Base-by-base conservation (phyloP, 208 protist genomes). In the Trypanosoma brucei region DNA sequence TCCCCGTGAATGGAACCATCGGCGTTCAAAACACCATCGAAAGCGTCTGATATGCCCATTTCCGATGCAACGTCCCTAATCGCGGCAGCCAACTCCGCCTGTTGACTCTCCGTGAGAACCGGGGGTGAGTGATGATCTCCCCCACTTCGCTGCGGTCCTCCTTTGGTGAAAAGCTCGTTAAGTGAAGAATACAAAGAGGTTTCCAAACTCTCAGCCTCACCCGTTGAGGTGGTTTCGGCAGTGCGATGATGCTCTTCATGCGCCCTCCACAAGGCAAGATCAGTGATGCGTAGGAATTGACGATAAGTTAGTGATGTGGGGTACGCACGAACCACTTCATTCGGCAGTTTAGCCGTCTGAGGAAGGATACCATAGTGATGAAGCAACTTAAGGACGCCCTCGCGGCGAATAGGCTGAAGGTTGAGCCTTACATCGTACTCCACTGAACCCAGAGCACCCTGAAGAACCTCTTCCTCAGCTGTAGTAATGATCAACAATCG, bases 221-320 rank as follows among this genome's bases (percentile, higher is more conserved):
- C 35, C 56, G 11, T 46, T 1, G 14, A 36, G 9, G 34, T 14
- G 0, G 9, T 11, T 3, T 54, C 51, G 6, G 33, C 30, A 22
- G 9, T 35, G 30, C 46, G 54, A 11, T 40, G 4, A 34, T 61
- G 6, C 7, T 2, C 38, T 4, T 69, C 65, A 53, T 67, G 64
- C 49, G 76, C 70, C 50, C 60, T 70, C 69, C 70, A 72, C 58
- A 92, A 59, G 9, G 86, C 70, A 63, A 89, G 76, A 62, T 93
- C 81, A 14, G 86, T 93, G 42, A 90, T 63, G 35, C 81, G 81
- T 30, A 88, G 62, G 55, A 93, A 88, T 35, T 80, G 70, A 60
- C 70, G 70, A 67, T 79, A 90, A 68, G 75, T 86, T 52, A 93
- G 57, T 22, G 68, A 75, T 30, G 68, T 39, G 7, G 81, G 81